phyloP scores from a whole-genome alignment of 108 stramenopile genomes.

The Skeletonema marinoi region DNA sequence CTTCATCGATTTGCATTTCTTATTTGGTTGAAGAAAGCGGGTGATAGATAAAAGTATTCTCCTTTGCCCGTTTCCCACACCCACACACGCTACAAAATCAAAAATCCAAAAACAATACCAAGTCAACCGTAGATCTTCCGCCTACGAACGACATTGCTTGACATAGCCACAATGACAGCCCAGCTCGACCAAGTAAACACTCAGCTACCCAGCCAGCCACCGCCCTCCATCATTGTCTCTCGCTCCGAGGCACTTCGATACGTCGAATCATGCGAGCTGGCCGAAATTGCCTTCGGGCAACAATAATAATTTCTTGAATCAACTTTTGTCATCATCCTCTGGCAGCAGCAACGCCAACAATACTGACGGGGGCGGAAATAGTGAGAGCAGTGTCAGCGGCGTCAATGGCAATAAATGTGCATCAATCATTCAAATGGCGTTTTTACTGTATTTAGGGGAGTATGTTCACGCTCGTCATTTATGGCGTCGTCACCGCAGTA shows the following conservation, averaged over 20 bases:
- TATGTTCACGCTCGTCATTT: constrained; percentile 48
- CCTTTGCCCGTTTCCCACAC: no score
- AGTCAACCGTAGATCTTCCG: no score
- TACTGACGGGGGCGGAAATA: neutral
- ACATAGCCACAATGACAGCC: no score
- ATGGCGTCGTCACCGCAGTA: constrained; percentile 30
- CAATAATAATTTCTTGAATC: neutral
- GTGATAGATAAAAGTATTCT: no score
- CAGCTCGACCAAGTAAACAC: no score
- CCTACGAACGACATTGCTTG: no score
- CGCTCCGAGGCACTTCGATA: constrained; percentile 27
- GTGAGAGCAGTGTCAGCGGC: neutral
- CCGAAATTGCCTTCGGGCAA: constrained; percentile 28
- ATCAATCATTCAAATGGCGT: constrained; percentile 45
- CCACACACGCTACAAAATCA: no score
- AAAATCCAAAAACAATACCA: no score
- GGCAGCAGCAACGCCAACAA: neutral
- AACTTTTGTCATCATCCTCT: neutral
- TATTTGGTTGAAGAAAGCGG: no score
- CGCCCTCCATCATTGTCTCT: constrained; percentile 32
- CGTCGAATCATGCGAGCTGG: constrained; percentile 37
- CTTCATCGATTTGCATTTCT: no score
- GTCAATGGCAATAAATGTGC: neutral
- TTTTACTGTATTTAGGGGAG: constrained; percentile 46
- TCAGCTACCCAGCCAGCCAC: neutral